phyloP scores from a whole-genome alignment of 2,329 filamentous ascomycete species.

The Colletotrichum simmondsii region DNA sequence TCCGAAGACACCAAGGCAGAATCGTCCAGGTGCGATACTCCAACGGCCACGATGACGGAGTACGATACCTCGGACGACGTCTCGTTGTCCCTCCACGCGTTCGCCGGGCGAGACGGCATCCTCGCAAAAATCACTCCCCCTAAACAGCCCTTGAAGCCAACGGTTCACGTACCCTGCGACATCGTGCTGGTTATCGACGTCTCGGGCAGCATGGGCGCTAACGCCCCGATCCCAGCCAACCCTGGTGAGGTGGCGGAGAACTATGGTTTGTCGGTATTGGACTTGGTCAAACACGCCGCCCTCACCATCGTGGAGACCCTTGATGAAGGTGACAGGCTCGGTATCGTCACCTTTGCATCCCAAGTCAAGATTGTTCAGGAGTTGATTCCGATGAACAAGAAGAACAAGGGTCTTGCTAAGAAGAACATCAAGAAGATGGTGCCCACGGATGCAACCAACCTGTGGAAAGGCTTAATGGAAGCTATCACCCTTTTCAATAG shows the following conservation, averaged over 20 bases:
- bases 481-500: slow-evolving; percentile 60
- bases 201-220: slow-evolving; percentile 64
- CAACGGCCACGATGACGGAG: slow-evolving; percentile 2
- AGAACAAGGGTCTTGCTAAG: slow-evolving; percentile 56
- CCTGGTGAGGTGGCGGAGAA: slow-evolving; percentile 53
- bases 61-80: slow-evolving; percentile 7
- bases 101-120: slow-evolving; percentile 51
- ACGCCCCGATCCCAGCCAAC: slow-evolving; percentile 56
- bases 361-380: slow-evolving; percentile 55
- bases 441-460: slow-evolving; percentile 57
- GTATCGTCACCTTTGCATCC: slow-evolving; percentile 65
- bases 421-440: slow-evolving; percentile 55
- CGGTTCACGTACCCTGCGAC: slow-evolving; percentile 63
- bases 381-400: slow-evolving; percentile 58
- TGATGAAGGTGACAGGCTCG: slow-evolving; percentile 63
- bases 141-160: slow-evolving; percentile 40
- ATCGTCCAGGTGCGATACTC: neutral
- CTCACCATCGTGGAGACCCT: slow-evolving; percentile 68
- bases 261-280: slow-evolving; percentile 64
- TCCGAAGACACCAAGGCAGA: neutral
- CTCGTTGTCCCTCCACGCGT: slow-evolving; percentile 49
- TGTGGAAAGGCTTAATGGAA: slow-evolving; percentile 67
- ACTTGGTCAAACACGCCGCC: slow-evolving; percentile 70
- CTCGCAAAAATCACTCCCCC: slow-evolving; percentile 60
- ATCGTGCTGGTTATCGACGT: slow-evolving; percentile 72